These are phyloP conservation scores for Corchorus capsularis DNA, from an alignment of 345 rosid genomes.

Conservation along the genomic window DNA sequence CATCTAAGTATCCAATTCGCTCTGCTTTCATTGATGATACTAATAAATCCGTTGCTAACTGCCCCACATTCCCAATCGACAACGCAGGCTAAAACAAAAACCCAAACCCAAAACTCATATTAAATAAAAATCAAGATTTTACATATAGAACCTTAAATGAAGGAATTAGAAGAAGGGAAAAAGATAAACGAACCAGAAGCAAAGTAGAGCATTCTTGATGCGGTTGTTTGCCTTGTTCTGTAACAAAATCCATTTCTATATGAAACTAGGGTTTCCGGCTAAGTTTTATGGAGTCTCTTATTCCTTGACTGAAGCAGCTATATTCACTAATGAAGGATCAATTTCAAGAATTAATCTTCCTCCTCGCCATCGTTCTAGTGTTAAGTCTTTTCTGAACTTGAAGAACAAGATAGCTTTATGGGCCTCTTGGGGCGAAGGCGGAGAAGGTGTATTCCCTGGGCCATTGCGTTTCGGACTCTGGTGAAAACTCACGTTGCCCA, in stretches of 20 bases:
- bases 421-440: background rate
- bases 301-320: background rate
- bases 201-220: slow-evolving; percentile 61
- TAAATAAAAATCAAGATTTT: background rate
- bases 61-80: slow-evolving; percentile 92
- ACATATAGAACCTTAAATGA: background rate
- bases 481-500: background rate
- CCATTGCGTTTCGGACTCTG: background rate
- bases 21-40: slow-evolving; percentile 73
- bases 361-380: too few relatives aligned
- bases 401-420: slow-evolving; percentile 23
- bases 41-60: slow-evolving; percentile 82
- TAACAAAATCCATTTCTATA: slow-evolving; percentile 61
- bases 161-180: background rate
- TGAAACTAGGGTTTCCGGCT: background rate
- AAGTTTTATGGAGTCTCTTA: background rate
- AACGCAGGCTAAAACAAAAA: slow-evolving; percentile 67
- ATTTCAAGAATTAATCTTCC: background rate
- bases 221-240: slow-evolving; percentile 56
- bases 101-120: background rate
- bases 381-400: slow-evolving; percentile 7
- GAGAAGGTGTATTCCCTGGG: background rate
- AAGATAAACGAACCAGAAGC: slow-evolving; percentile 50
- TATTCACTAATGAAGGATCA: background rate
- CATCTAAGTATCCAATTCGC: slow-evolving; percentile 77